Evolutionary conservation across 805 yeast species (phyloP), one percentile per base, ranked within the genome.

Genomic region (Candida pseudofarinosa): DNA sequence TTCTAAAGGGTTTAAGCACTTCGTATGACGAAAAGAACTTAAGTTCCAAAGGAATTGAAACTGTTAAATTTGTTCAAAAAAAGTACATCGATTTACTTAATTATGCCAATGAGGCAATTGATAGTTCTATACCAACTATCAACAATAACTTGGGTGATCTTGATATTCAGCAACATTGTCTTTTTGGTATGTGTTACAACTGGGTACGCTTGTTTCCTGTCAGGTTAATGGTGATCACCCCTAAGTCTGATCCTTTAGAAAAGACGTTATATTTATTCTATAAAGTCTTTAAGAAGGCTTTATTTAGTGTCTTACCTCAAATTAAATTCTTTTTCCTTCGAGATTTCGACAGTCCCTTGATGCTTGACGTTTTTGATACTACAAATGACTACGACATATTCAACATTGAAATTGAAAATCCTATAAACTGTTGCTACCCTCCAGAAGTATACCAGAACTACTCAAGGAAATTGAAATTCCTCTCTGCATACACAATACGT

Each of bases 291-390:
- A 65, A 62, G 40, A 67, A 66, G 44, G 53, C 62, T 0, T 46
- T 67, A 17, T 64, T 52, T 47, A 66, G 69, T 1, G 48, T 67
- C 15, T 52, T 62, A 18, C 74, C 74, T 2, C 74, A 69, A 38
- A 59, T 67, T n/a, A 67, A 62, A 44, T 69, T 60, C 45, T 65
- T 63, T 50, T 67, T 63, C 42, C 45, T 69, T 8, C 45, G 72
- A 19, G 74, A 69, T 50, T 68, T 69, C 45, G 73, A 66, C 45
- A 54, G 62, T 40, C 73, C 74, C 2, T 55, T 69, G 40, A 67
- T 67, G 67, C 45, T 62, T 35, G 73, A 69, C 39, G 64, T 67
- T 3, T 63, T 58, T 39, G 52, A 47, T 8, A 43, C 42, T 32
- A 47, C 50, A 16, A 45, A 54, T 17, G 69, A 60, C 39, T 43